Evolutionary conservation across 352 stramenopile species (phyloP).

Genomic region (Thalassiosira mediterranea): DNA sequence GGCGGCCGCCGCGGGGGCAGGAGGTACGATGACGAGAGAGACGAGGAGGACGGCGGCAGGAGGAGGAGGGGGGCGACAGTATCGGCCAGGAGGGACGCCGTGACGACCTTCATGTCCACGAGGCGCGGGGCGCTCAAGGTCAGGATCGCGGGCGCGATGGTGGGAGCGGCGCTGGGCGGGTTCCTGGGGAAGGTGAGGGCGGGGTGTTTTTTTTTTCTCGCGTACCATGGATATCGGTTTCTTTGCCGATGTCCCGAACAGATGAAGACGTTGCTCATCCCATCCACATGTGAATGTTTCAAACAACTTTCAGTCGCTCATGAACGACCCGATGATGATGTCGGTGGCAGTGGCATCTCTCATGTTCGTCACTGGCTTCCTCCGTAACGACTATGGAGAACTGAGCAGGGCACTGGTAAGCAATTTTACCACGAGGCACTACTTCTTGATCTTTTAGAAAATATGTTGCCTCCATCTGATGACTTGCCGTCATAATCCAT

Average conservation of each 20-base stretch:
- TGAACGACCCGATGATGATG: conserved; percentile 41
- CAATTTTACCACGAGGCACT: too few relatives aligned
- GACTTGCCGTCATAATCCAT: too few relatives aligned
- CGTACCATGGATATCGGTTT: too few relatives aligned
- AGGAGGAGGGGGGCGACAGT: conserved; percentile 13
- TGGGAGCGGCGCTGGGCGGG: conserved; percentile 52
- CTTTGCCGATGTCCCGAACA: too few relatives aligned
- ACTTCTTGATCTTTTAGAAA: too few relatives aligned
- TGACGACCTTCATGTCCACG: conserved; percentile 70
- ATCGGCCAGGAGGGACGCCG: conserved; percentile 64
- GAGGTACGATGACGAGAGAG: conserved; percentile 19
- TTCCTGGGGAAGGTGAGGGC: conserved; percentile 67
- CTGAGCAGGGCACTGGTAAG: conserved; percentile 60
- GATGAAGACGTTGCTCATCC: too few relatives aligned
- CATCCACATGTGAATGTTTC: too few relatives aligned
- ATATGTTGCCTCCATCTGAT: too few relatives aligned
- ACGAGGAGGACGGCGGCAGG: conserved; percentile 20
- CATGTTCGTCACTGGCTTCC: conserved; percentile 44
- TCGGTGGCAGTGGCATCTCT: conserved; percentile 36
- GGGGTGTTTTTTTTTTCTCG: too few relatives aligned
- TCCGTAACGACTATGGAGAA: conserved; percentile 75
- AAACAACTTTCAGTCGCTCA: conserved; percentile 26
- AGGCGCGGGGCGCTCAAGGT: conserved; percentile 52
- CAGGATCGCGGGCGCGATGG: conserved; percentile 45
- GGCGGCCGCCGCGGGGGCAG: conserved; percentile 10